These are phyloP conservation scores for Phaeomoniella chlamydospora DNA, from an alignment of 2,329 filamentous ascomycete genomes.

Conservation along the genomic window DNA sequence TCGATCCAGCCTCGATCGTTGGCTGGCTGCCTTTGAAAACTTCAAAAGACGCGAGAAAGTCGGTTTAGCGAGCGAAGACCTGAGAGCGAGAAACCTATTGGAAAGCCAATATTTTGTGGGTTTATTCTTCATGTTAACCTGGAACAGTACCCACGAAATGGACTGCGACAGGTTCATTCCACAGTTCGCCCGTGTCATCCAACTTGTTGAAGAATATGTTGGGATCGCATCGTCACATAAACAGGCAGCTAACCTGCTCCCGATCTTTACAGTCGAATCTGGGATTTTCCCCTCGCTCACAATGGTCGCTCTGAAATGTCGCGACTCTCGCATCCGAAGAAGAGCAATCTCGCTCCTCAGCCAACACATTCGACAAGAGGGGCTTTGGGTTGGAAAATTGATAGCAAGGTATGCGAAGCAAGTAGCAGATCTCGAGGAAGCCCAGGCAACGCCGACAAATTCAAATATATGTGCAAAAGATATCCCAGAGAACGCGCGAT, in stretches of 20 bases:
- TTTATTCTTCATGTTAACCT: not conserved
- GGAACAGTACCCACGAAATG: not conserved
- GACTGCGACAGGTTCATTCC: not conserved
- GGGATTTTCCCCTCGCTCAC: not conserved
- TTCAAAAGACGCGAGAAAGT: not conserved
- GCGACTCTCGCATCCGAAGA: not conserved
- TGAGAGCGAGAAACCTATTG: not conserved
- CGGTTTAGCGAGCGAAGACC: not conserved
- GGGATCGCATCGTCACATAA: not conserved
- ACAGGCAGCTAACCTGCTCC: not conserved
- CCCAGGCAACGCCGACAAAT: not conserved
- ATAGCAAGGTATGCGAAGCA: not conserved
- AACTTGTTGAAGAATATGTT: not conserved
- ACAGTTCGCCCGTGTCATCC: not conserved
- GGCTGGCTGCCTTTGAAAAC: not conserved
- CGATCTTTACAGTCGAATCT: not conserved
- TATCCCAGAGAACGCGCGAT: not conserved
- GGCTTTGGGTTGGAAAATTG: not conserved
- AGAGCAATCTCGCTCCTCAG: not conserved
- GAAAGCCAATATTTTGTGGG: not conserved
- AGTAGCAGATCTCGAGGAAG: not conserved
- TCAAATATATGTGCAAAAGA: not conserved
- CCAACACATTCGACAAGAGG: not conserved
- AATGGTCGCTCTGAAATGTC: not conserved
- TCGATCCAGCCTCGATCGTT: not conserved